Evolutionary conservation across 148 eudicot species (phyloP).

Genomic region (Rhododendron williamsianum): DNA sequence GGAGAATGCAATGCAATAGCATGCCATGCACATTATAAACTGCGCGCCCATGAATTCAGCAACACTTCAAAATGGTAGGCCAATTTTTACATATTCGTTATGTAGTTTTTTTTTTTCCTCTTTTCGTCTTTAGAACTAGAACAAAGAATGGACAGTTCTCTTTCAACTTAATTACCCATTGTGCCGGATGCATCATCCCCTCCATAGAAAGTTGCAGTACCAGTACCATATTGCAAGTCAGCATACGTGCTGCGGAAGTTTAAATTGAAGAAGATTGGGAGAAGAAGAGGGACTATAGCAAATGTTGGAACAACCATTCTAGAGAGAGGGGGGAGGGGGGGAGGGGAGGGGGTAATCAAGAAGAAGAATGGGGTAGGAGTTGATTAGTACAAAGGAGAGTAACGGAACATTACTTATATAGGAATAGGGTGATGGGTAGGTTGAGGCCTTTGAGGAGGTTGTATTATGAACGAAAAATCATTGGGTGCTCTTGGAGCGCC

Average conservation of each 20-base stretch:
- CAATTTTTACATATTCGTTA: too few species aligned
- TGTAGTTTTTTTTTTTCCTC: too few species aligned
- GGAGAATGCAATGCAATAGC: not conserved
- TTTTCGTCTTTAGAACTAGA: too few species aligned
- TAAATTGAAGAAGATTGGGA: constrained; percentile 21
- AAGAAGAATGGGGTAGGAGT: too few species aligned
- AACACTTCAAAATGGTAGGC: too few species aligned
- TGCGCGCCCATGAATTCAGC: not conserved
- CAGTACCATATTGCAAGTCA: constrained; percentile 43
- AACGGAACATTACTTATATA: not conserved
- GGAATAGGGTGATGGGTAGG: not conserved
- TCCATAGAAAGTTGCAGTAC: constrained; percentile 80
- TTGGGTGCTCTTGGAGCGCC: too few species aligned
- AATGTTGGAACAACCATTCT: constrained; percentile 32
- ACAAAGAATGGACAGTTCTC: not conserved
- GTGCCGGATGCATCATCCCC: constrained; percentile 32
- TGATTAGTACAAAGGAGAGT: not conserved
- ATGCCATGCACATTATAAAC: not conserved
- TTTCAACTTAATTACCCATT: not conserved
- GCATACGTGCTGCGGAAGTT: constrained; percentile 26
- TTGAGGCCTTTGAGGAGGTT: not conserved
- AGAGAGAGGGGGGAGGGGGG: not conserved
- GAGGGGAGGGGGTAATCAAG: too few species aligned
- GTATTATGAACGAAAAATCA: too few species aligned
- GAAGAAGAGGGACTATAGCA: constrained; percentile 21